Evolutionary conservation across 2,329 filamentous ascomycete genomes (phyloP).

Genomic region (Diplodia intermedia): DNA sequence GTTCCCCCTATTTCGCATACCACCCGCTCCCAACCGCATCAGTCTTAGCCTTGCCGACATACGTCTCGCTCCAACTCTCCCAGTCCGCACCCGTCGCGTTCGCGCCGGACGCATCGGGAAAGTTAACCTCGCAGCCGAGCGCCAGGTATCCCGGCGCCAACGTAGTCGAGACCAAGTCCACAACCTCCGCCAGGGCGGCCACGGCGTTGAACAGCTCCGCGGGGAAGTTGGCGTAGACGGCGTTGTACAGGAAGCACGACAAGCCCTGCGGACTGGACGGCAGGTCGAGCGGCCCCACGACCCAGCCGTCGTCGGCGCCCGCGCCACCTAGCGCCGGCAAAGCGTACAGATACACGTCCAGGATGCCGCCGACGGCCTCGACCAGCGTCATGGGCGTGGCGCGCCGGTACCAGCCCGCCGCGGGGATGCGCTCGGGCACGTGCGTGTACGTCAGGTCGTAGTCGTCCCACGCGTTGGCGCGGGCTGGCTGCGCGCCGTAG

Average conservation of each 20-base stretch:
- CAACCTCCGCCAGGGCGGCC: constrained; percentile 28
- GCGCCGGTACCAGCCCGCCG: constrained; percentile 39
- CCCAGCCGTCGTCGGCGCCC: constrained; percentile 36
- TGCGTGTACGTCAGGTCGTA: constrained; percentile 36
- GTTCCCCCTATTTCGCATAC: constrained; percentile 17
- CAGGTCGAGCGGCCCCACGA: constrained; percentile 34
- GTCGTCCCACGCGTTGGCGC: constrained; percentile 33
- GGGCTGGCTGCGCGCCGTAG: constrained; percentile 37
- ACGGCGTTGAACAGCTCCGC: constrained; percentile 36
- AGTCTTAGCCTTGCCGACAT: constrained; percentile 35
- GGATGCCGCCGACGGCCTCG: constrained; percentile 37
- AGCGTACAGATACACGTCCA: constrained; percentile 37
- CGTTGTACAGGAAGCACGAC: constrained; percentile 37
- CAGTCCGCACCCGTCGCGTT: constrained; percentile 23
- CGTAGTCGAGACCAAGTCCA: constrained; percentile 33
- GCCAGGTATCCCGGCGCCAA: constrained; percentile 36
- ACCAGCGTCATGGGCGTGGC: constrained; percentile 36
- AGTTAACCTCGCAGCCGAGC: constrained; percentile 35
- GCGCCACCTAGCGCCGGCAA: constrained; percentile 35
- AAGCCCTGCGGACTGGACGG: constrained; percentile 35
- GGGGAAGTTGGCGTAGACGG: constrained; percentile 37
- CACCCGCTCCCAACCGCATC: constrained; percentile 36
- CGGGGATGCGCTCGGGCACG: constrained; percentile 38
- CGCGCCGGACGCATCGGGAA: constrained; percentile 34
- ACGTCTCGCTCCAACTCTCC: constrained; percentile 3